Percentiles rank a stretch among this genome's conserved stretches.
phyloP scores from a whole-genome alignment of 2,329 filamentous ascomycete genomes.

The Tolypocladium nubicola region DNA sequence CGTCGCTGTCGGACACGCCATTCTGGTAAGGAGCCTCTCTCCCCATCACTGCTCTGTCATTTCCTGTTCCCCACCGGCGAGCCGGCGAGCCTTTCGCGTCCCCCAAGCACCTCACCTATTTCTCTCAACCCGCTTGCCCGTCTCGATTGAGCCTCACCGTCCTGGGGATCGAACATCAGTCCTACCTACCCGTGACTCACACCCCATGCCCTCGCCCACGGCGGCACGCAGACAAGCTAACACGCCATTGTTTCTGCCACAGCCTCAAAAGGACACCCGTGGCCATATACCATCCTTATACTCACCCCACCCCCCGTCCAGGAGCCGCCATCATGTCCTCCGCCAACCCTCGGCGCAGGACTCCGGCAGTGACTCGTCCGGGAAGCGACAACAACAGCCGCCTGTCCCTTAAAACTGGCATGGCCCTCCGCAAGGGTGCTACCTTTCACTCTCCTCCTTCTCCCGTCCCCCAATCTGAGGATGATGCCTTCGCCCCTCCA shows the following conservation, averaged over 20 bases:
- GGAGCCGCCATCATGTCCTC: conserved; percentile 29
- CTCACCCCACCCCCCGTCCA: conserved; percentile 12
- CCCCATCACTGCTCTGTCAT: neutral
- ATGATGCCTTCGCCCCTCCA: conserved; percentile 36
- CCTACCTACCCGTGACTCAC: conserved; percentile 1
- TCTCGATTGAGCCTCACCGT: conserved; percentile 1
- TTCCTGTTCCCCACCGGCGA: neutral
- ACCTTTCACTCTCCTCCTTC: conserved; percentile 50
- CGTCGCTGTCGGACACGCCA: neutral
- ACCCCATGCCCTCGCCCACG: neutral
- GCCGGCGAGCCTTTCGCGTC: neutral
- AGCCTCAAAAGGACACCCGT: conserved; percentile 1
- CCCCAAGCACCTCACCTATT: neutral
- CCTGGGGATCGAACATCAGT: neutral
- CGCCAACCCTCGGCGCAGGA: conserved; percentile 36
- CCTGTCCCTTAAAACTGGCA: conserved; percentile 24
- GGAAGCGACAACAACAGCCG: conserved; percentile 18
- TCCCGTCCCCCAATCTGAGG: conserved; percentile 26
- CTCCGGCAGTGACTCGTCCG: conserved; percentile 27
- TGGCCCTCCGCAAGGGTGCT: conserved; percentile 56
- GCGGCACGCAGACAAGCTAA: neutral
- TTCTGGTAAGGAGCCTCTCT: neutral
- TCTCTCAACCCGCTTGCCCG: conserved; percentile 1
- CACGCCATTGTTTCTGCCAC: neutral
- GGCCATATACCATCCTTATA: neutral